phyloP scores from a whole-genome alignment of 495 filamentous ascomycete genomes.

The Neurospora sp. region DNA sequence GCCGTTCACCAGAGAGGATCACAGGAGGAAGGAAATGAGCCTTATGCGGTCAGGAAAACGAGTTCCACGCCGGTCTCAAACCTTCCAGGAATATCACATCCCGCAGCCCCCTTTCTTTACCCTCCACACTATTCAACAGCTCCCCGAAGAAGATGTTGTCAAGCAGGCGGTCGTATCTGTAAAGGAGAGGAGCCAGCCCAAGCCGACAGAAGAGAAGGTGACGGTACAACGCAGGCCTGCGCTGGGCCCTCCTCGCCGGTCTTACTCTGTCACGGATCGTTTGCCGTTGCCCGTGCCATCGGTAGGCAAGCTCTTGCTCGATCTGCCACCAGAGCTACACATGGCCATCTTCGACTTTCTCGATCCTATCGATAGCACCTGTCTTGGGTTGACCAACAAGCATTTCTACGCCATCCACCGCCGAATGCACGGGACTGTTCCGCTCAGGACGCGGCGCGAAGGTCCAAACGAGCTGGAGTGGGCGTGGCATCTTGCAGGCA shows the following conservation, averaged over 20 bases:
- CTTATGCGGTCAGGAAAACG: slow-evolving; percentile 9
- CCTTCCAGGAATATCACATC: slow-evolving; percentile 20
- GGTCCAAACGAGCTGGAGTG: slow-evolving; percentile 47
- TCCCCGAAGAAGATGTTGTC: background rate
- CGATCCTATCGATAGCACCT: slow-evolving; percentile 44
- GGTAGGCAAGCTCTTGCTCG: slow-evolving; percentile 24
- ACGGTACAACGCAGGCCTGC: slow-evolving; percentile 10
- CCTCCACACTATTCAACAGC: slow-evolving; percentile 11
- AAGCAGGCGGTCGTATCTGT: background rate
- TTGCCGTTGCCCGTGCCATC: slow-evolving; percentile 33
- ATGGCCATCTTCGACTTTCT: slow-evolving; percentile 44
- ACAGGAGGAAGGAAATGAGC: slow-evolving; percentile 13
- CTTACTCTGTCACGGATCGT: slow-evolving; percentile 40
- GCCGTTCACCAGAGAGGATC: slow-evolving; percentile 21
- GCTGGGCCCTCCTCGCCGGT: slow-evolving; percentile 27
- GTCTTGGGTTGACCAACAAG: slow-evolving; percentile 41
- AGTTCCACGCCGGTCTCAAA: slow-evolving; percentile 23
- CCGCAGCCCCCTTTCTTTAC: slow-evolving; percentile 11
- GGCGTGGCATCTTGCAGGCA: slow-evolving; percentile 41
- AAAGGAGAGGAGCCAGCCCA: background rate
- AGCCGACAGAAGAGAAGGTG: slow-evolving; percentile 1
- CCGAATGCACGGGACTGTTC: slow-evolving; percentile 37
- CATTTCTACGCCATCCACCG: slow-evolving; percentile 44
- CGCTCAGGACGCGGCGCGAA: slow-evolving; percentile 35
- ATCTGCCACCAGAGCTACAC: slow-evolving; percentile 50